Conservation (phyloP, 2,329 filamentous ascomycete species). For the Tympanopsis confertula region DNA sequence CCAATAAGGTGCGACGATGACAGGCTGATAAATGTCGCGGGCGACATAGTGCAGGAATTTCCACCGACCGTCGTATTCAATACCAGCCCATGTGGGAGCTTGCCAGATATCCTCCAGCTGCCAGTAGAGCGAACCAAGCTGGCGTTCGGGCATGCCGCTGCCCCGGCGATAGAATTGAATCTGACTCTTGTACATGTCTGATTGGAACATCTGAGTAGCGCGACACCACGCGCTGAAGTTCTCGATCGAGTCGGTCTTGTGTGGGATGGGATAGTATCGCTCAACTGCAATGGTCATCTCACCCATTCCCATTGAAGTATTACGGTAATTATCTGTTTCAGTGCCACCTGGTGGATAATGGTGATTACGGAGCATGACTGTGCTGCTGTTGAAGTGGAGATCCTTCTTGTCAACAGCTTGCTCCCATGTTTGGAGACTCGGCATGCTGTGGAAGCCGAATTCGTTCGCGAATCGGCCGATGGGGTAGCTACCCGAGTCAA, state of each 20-base stretch:
- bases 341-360: slow-evolving; percentile 40
- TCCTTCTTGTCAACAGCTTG: slow-evolving; percentile 36
- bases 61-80: slow-evolving; percentile 52
- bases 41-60: slow-evolving; percentile 48
- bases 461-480: slow-evolving; percentile 50
- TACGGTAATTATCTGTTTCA: slow-evolving; percentile 29
- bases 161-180: slow-evolving; percentile 51
- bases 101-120: slow-evolving; percentile 56
- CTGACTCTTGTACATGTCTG: slow-evolving; percentile 46
- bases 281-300: slow-evolving; percentile 47
- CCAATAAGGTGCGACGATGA: slow-evolving; percentile 48
- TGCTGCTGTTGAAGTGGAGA: slow-evolving; percentile 43
- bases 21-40: slow-evolving; percentile 41
- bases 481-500: slow-evolving; percentile 41
- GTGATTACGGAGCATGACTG: slow-evolving; percentile 43
- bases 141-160: slow-evolving; percentile 41
- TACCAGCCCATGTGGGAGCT: slow-evolving; percentile 50
- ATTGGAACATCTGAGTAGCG: slow-evolving; percentile 52
- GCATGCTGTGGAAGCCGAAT: slow-evolving; percentile 54
- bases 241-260: slow-evolving; percentile 35
- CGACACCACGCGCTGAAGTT: slow-evolving; percentile 53
- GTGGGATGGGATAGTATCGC: slow-evolving; percentile 42
- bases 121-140: slow-evolving; percentile 52
- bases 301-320: slow-evolving; percentile 29
- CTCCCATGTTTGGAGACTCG: slow-evolving; percentile 43